phyloP scores from a whole-genome alignment of 768 basidiomycete genomes.

The Trametes meyenii region DNA sequence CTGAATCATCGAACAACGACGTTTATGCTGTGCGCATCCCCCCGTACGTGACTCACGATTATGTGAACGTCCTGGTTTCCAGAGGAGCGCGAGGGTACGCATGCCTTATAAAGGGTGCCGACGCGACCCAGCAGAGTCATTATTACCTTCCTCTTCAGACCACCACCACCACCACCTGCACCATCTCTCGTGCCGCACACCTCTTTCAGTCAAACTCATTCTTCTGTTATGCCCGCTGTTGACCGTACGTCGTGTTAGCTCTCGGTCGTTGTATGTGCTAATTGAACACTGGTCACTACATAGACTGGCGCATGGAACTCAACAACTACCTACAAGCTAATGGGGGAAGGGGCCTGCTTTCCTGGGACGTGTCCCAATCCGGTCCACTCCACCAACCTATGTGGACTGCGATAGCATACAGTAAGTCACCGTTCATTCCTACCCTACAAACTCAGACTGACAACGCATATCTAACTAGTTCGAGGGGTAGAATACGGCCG shows the following conservation, averaged over 20 bases:
- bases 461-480: slow-evolving; percentile 18
- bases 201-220: neutral
- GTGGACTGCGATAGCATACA: slow-evolving; percentile 34
- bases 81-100: neutral
- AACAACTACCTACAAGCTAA: slow-evolving; percentile 37
- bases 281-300: neutral
- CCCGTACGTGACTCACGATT: slow-evolving; percentile 23
- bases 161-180: neutral
- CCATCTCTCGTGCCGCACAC: neutral
- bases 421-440: slow-evolving; percentile 21
- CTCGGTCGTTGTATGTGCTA: neutral
- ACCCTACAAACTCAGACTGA: neutral
- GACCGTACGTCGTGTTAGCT: slow-evolving; percentile 21
- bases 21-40: slow-evolving; percentile 25
- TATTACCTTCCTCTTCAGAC: slow-evolving; percentile 13
- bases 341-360: slow-evolving; percentile 27
- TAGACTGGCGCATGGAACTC: slow-evolving; percentile 37
- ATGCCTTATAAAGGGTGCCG: slow-evolving; percentile 13
- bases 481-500: slow-evolving; percentile 33
- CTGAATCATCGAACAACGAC: slow-evolving; percentile 17
- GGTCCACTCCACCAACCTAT: slow-evolving; percentile 32
- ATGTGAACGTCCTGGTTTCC: slow-evolving; percentile 3
- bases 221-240: slow-evolving; percentile 16
- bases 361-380: slow-evolving; percentile 29
- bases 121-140: slow-evolving; percentile 11